Base-by-base conservation (phyloP, 352 stramenopile genomes). In the Peronospora farinosa region DNA sequence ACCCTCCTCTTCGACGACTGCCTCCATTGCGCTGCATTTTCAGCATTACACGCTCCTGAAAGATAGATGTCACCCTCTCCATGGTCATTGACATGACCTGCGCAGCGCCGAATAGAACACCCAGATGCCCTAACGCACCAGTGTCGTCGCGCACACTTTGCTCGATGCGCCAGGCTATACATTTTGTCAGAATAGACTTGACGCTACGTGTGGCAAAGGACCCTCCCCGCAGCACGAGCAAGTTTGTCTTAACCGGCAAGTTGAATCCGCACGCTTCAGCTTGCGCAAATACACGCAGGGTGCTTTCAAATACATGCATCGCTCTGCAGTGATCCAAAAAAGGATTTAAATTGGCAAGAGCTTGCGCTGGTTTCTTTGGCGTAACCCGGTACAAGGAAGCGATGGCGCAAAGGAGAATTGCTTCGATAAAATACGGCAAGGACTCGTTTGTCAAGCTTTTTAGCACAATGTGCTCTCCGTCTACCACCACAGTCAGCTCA, bases 381-480 rank as follows among this genome's bases (percentile, higher is more conserved):
- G 41, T 43, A 9, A 64, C 69, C 10, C 67, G 63, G 38, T 76
- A 63, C 1, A 83, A 47, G 2, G 79, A 78, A 25, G 74, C 68
- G 16, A 79, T 56, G 6, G 69, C 57, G 25, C 77, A 88, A 9
- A 84, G 46, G 16, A 84, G 16, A 12, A 86, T 42, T 5, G 62
- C 59, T 25, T 90, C 79, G 16, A 88, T 51, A 30, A 86, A 80
- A 38, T 69, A 69, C 15, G 76, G 66, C 17, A 90, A 60, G 3
- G 77, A 83, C 23, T 75, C 64, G 49, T 79, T 74, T 7, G 73
- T 86, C 45, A 90, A 44, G 27, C 59, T 86, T 51, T 83, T 83
- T 5, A 90, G 50, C 17, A 84, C 61, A 10, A 74, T 54, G 41
- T 90, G 79, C 30, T 87, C 69, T 19, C 79, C 79, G 40, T 78